phyloP scores from a whole-genome alignment of 2,329 filamentous ascomycete genomes.

The Pezicula neosporulosa region DNA sequence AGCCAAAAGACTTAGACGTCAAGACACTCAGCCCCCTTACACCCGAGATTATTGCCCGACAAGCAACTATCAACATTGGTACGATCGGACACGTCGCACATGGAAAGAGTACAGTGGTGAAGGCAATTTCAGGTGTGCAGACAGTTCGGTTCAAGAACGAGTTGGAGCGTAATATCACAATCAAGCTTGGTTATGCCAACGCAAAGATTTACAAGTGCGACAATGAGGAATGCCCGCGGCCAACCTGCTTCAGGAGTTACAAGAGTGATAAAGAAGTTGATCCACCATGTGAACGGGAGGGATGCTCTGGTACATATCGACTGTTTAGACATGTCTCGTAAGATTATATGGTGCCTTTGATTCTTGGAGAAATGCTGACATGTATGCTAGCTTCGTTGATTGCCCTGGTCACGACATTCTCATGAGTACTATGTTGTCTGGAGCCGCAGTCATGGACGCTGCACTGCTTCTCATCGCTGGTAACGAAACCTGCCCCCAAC shows the following conservation, averaged over 20 bases:
- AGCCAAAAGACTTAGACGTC: constrained; percentile 85
- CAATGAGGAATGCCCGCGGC: constrained; percentile 83
- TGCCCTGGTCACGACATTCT: constrained; percentile 99
- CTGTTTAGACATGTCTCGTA: constrained; percentile 89
- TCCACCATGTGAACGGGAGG: constrained; percentile 90
- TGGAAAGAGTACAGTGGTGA: constrained; percentile 98
- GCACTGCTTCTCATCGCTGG: constrained; percentile 93
- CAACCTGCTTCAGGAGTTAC: constrained; percentile 93
- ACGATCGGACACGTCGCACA: constrained; percentile 98
- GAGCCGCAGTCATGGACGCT: constrained; percentile 98
- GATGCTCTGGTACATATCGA: constrained; percentile 83
- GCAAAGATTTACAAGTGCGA: constrained; percentile 99
- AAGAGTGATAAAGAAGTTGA: constrained; percentile 99
- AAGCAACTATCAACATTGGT: constrained; percentile 98
- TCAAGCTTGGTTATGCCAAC: constrained; percentile 99
- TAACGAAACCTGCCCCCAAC: constrained; percentile 97
- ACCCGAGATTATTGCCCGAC: constrained; percentile 93
- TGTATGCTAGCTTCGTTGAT: constrained; percentile 75
- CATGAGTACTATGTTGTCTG: constrained; percentile 99
- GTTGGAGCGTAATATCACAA: constrained; percentile 97
- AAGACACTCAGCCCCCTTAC: constrained; percentile 78
- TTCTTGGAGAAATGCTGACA: constrained; percentile 20
- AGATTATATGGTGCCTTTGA: constrained; percentile 35
- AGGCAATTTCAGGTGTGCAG: constrained; percentile 98
- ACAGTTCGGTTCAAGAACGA: constrained; percentile 99